Evolutionary conservation across 768 basidiomycete species (phyloP).

Genomic region (Podaxis sp.): DNA sequence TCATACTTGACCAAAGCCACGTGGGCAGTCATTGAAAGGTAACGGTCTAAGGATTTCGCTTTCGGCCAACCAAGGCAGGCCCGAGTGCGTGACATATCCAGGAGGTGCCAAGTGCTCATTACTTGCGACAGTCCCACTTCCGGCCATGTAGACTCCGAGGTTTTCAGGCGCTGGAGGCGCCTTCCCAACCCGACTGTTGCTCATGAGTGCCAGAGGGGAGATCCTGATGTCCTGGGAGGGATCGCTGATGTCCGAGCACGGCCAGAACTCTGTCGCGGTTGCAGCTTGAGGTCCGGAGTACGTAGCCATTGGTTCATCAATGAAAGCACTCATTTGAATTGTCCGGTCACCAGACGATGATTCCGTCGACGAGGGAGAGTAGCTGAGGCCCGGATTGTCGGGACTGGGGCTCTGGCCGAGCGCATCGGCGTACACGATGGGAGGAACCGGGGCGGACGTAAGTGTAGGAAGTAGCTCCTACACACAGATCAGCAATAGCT

Average conservation of each 20-base stretch:
- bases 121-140: background rate
- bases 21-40: background rate
- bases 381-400: constrained; percentile 51
- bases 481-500: background rate
- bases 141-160: background rate
- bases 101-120: background rate
- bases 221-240: background rate
- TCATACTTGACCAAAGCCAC: background rate
- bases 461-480: constrained; percentile 9
- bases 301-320: constrained; percentile 35
- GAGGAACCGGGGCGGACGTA: background rate
- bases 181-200: background rate
- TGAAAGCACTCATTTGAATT: constrained; percentile 49
- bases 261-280: constrained; percentile 17
- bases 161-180: background rate
- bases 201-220: constrained; percentile 1
- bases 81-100: background rate
- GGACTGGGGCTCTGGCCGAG: constrained; percentile 36
- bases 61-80: constrained; percentile 2
- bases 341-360: constrained; percentile 52
- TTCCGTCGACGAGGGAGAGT: constrained; percentile 58
- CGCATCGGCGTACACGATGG: background rate
- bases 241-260: constrained; percentile 16
- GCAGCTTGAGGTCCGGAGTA: constrained; percentile 3
- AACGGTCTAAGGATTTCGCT: constrained; percentile 2